Conservation (phyloP, 305 asterid genomes). For the Solanum hybrid region DNA sequence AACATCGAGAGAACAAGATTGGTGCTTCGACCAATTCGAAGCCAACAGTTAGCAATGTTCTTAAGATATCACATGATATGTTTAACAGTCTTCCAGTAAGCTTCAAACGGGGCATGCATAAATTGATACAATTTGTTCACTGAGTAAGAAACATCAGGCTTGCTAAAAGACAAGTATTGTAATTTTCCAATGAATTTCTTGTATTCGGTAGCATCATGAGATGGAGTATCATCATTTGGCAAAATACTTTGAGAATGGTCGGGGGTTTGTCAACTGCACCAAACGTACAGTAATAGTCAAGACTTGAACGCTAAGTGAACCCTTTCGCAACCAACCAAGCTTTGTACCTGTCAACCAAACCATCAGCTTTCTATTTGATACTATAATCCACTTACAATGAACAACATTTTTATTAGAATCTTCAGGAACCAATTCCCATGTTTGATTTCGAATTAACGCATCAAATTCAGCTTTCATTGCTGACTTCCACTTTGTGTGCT, state of each 20-base stretch:
- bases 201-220: neutral
- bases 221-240: neutral
- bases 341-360: neutral
- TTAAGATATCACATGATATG: neutral
- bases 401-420: neutral
- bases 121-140: neutral
- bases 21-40: neutral
- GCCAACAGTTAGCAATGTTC: neutral
- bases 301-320: neutral
- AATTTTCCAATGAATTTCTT: neutral
- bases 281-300: neutral
- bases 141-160: neutral
- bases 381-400: neutral
- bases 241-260: neutral
- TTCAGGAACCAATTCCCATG: neutral
- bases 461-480: neutral
- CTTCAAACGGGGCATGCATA: neutral
- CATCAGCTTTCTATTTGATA: neutral
- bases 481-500: neutral
- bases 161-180: neutral
- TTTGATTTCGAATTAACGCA: neutral
- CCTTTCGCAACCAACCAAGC: neutral
- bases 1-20: neutral
- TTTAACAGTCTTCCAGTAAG: neutral
- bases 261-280: neutral